These are phyloP conservation scores for Flaveria ramosissima DNA, from an alignment of 129 eudicot genomes.

Conservation along the genomic window DNA sequence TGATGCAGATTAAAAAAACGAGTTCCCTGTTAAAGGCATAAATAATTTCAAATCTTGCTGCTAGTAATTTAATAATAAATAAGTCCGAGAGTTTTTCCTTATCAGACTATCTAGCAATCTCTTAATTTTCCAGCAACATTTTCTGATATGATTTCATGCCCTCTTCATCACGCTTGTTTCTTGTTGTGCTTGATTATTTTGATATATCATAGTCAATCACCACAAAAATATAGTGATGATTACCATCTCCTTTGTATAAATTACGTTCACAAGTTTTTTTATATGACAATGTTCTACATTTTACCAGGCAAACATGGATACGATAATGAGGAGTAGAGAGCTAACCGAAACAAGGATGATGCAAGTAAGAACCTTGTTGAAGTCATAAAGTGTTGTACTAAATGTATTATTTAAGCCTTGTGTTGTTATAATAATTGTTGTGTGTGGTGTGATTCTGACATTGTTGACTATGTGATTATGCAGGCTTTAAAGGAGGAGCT, in stretches of 20 bases:
- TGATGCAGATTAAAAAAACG: constrained; percentile 7
- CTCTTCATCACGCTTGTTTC: too few relatives aligned
- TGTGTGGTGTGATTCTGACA: constrained; percentile 13
- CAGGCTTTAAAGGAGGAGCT: constrained; percentile 96
- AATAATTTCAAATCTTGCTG: not conserved
- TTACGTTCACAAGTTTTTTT: not conserved
- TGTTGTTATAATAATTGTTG: constrained; percentile 1
- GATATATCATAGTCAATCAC: not conserved
- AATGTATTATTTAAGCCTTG: constrained; percentile 4
- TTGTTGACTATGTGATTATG: constrained; percentile 20
- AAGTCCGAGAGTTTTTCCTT: constrained; percentile 4
- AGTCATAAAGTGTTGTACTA: constrained; percentile 18
- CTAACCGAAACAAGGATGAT: constrained; percentile 97
- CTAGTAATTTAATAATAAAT: not conserved
- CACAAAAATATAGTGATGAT: constrained; percentile 18
- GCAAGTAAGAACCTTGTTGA: constrained; percentile 69
- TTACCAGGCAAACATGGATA: constrained; percentile 86
- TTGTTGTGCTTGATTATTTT: constrained; percentile 14
- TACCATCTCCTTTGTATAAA: not conserved
- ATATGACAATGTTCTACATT: constrained; percentile 23
- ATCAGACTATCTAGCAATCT: not conserved
- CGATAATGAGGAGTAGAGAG: constrained; percentile 91
- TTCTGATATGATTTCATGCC: not conserved
- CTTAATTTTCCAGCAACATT: constrained; percentile 19
- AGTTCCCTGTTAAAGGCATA: not conserved